Conservation (phyloP, 2,329 filamentous ascomycete genomes). For the Colletotrichum echinochloae region DNA sequence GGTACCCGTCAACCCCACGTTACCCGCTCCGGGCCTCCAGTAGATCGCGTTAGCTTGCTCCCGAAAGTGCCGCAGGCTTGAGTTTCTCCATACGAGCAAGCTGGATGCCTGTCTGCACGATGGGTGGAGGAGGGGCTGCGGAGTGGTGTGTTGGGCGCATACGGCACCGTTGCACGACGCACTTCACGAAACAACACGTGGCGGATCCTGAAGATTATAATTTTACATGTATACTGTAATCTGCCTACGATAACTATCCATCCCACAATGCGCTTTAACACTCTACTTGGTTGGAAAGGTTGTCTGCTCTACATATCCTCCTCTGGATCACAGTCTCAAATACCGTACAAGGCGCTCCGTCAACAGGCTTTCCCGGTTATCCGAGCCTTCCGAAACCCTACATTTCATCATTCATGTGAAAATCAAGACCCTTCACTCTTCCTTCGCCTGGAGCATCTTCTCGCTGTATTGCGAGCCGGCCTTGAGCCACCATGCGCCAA, state of each 20-base stretch:
- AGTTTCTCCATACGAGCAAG: neutral
- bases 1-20: slow-evolving; percentile 31
- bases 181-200: neutral
- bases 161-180: slow-evolving; percentile 5
- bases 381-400: neutral
- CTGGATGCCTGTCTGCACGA: neutral
- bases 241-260: neutral
- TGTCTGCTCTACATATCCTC: neutral
- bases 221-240: neutral
- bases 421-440: slow-evolving; percentile 39
- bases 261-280: neutral
- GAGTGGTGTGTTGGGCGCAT: slow-evolving; percentile 7
- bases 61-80: slow-evolving; percentile 11
- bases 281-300: neutral
- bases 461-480: slow-evolving; percentile 53
- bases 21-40: slow-evolving; percentile 10
- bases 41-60: neutral
- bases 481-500: slow-evolving; percentile 58
- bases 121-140: slow-evolving; percentile 2
- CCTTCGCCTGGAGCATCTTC: slow-evolving; percentile 52
- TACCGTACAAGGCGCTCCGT: neutral
- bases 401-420: too few species aligned
- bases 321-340: neutral
- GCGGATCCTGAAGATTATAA: neutral
- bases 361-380: neutral